phyloP scores from a whole-genome alignment of 257 asterid genomes.

The Asclepias syriaca region DNA sequence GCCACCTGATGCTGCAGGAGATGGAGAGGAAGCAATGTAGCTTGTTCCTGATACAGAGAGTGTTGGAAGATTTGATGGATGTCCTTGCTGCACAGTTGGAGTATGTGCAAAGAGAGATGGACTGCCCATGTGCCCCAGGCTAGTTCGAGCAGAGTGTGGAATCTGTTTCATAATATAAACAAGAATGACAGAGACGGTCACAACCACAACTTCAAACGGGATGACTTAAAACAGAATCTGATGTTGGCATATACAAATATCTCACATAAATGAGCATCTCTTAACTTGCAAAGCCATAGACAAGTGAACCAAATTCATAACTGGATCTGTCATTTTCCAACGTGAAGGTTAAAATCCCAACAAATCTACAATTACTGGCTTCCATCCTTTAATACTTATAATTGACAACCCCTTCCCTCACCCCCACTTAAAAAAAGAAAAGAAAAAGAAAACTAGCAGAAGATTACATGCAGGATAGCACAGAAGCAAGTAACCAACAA shows the following conservation, averaged over 20 bases:
- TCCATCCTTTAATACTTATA: not conserved
- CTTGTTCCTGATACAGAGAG: slow-evolving; percentile 67
- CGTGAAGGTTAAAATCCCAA: not conserved
- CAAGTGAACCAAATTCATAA: not conserved
- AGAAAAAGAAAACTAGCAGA: no score
- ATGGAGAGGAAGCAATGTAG: slow-evolving; percentile 72
- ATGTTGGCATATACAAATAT: not conserved
- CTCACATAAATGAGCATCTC: not conserved
- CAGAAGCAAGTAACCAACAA: not conserved
- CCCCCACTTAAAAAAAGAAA: not conserved
- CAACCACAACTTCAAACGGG: not conserved
- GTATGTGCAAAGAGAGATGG: slow-evolving; percentile 75
- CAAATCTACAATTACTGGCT: not conserved
- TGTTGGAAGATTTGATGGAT: slow-evolving; percentile 35
- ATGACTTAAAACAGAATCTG: not conserved
- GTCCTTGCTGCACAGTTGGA: slow-evolving; percentile 53
- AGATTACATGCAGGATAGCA: not conserved
- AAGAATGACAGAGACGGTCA: not conserved
- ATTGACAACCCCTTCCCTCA: not conserved
- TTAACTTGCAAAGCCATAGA: not conserved
- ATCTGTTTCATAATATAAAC: slow-evolving; percentile 37
- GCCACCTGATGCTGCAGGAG: slow-evolving; percentile 94
- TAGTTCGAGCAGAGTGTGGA: slow-evolving; percentile 55
- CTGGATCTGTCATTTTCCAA: not conserved
- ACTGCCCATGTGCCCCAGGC: slow-evolving; percentile 54